Evolutionary conservation across 495 filamentous ascomycete species (phyloP).

Genomic region (Aspergillus sclerotiicarbonarius): DNA sequence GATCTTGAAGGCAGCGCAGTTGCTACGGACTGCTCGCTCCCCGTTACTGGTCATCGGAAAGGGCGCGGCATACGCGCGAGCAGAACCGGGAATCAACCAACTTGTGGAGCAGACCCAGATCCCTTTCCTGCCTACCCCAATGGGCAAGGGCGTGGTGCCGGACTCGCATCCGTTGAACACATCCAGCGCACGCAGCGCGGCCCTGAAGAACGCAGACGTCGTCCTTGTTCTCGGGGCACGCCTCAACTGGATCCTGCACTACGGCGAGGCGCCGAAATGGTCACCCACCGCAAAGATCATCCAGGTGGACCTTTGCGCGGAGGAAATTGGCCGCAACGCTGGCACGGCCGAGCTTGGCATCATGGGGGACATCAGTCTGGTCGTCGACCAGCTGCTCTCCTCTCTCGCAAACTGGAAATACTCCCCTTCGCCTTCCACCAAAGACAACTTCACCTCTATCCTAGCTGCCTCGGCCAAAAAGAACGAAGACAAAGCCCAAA

Average conservation of each 20-base stretch:
- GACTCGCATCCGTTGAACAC: slow-evolving; percentile 56
- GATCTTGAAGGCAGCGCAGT: slow-evolving; percentile 43
- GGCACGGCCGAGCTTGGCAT: slow-evolving; percentile 49
- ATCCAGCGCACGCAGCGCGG: slow-evolving; percentile 57
- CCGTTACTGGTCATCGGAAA: slow-evolving; percentile 62
- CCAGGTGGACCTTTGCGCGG: slow-evolving; percentile 58
- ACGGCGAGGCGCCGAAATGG: slow-evolving; percentile 60
- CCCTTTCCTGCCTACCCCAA: slow-evolving; percentile 62
- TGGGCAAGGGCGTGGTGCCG: slow-evolving; percentile 62
- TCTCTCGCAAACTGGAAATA: slow-evolving; percentile 47
- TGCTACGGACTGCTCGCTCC: slow-evolving; percentile 49
- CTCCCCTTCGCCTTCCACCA: slow-evolving; percentile 35
- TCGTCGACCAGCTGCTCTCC: slow-evolving; percentile 46
- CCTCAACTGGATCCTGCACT: slow-evolving; percentile 66
- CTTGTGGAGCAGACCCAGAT: slow-evolving; percentile 53
- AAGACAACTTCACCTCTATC: slow-evolving; percentile 31
- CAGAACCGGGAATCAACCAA: slow-evolving; percentile 45
- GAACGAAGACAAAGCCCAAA: slow-evolving; percentile 47
- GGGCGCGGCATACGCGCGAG: slow-evolving; percentile 58
- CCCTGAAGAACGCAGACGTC: slow-evolving; percentile 57
- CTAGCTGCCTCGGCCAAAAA: slow-evolving; percentile 39
- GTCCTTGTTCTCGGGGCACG: slow-evolving; percentile 60
- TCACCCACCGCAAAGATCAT: slow-evolving; percentile 50
- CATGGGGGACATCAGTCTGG: slow-evolving; percentile 52
- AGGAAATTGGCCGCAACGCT: slow-evolving; percentile 54